Conservation (phyloP, 2,329 filamentous ascomycete genomes). For the Escovopsis sp. region DNA sequence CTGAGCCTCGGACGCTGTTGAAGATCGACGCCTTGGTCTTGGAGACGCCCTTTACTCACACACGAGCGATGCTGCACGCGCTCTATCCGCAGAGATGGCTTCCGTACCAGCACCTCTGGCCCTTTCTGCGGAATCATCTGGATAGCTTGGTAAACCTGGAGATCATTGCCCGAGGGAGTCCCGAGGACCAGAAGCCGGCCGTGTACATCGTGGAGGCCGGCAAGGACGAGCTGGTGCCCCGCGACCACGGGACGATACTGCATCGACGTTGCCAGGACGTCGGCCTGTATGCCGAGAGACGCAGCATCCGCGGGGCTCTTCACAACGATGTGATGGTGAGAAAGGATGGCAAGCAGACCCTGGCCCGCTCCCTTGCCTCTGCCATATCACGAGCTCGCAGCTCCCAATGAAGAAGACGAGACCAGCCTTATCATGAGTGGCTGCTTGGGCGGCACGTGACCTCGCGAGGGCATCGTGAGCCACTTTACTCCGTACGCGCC, state of each 20-base stretch:
- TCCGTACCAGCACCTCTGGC: conserved; percentile 60
- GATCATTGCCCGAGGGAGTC: conserved; percentile 19
- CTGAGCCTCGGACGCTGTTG: conserved; percentile 21
- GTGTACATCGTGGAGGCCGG: conserved; percentile 41
- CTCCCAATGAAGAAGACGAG: no score
- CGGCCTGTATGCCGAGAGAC: conserved; percentile 29
- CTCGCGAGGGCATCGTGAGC: no score
- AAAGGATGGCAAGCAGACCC: conserved; percentile 27
- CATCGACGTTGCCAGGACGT: conserved; percentile 32
- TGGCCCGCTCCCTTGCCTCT: conserved; percentile 27
- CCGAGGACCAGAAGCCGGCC: conserved; percentile 14
- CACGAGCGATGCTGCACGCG: conserved; percentile 53
- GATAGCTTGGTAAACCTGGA: conserved; percentile 39
- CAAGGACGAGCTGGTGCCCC: conserved; percentile 44
- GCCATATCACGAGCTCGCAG: conserved; percentile 7
- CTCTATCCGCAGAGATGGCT: conserved; percentile 70
- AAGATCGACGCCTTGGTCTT: conserved; percentile 41
- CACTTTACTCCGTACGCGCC: no score
- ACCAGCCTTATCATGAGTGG: no score
- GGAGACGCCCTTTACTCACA: conserved; percentile 62
- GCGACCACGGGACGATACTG: conserved; percentile 31
- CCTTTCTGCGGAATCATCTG: conserved; percentile 53
- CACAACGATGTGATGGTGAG: conserved; percentile 42
- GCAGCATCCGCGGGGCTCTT: conserved; percentile 32
- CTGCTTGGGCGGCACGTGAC: no score